Evolutionary conservation across 768 basidiomycete genomes (phyloP).

Genomic region (Exidia glandulosa): DNA sequence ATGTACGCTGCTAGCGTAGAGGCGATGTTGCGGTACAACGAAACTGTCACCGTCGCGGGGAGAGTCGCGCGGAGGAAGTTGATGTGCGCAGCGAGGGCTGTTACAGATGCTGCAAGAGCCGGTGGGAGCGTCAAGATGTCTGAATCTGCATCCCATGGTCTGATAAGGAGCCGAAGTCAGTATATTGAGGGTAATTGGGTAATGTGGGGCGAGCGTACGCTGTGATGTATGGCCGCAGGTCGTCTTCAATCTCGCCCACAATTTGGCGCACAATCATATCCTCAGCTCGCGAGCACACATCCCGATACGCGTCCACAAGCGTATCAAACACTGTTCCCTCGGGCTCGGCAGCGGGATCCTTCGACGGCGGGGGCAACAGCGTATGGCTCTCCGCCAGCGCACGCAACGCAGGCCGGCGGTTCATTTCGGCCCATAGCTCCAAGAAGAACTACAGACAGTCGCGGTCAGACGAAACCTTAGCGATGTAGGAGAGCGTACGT

Average conservation of each 20-base stretch:
- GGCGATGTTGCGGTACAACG: conserved; percentile 66
- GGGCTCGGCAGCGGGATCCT: conserved; percentile 16
- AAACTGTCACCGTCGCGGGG: conserved; percentile 42
- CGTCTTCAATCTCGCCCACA: conserved; percentile 67
- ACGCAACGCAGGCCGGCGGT: conserved; percentile 44
- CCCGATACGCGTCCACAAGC: conserved; percentile 50
- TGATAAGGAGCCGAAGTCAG: conserved; percentile 22
- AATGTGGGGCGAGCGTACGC: conserved; percentile 35
- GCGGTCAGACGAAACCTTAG: not conserved
- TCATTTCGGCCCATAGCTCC: conserved; percentile 81
- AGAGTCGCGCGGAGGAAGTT: conserved; percentile 53
- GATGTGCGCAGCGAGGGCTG: conserved; percentile 73
- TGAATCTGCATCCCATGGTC: conserved; percentile 20
- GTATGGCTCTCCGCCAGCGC: conserved; percentile 36
- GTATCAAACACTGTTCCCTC: conserved; percentile 70
- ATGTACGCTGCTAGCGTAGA: conserved; percentile 65
- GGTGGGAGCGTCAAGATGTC: conserved; percentile 41
- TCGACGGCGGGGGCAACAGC: conserved; percentile 26
- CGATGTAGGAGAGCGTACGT: conserved; percentile 16
- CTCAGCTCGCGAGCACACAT: conserved; percentile 59
- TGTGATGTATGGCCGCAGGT: conserved; percentile 61
- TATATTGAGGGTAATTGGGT: conserved; percentile 9
- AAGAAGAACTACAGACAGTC: conserved; percentile 64
- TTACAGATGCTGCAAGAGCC: conserved; percentile 63
- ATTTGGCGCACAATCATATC: conserved; percentile 81